Evolutionary conservation across 2,329 filamentous ascomycete species (phyloP), one percentile per base, ranked within the genome.

Genomic region (Neopestalotiopsis clavispora): DNA sequence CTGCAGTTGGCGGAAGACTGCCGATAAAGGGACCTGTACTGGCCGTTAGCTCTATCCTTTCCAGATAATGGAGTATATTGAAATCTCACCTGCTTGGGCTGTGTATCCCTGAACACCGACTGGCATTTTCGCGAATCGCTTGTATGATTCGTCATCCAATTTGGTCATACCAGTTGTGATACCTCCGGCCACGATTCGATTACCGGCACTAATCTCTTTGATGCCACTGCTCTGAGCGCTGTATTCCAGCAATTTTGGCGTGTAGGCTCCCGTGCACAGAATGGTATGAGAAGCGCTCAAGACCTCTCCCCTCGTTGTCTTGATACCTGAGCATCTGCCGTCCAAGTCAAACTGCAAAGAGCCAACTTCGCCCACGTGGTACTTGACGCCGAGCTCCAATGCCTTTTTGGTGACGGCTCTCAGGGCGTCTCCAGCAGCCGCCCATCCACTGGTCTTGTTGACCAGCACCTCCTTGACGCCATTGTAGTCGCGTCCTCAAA

Each of bases 371-470:
- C 84, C 86, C 0, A 81, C 81, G 10, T 89, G 82, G 68, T 91
- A 91, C 75, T 85, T 84, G 70, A 91, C 89, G 1, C 90, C 89
- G 6, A 88, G 76, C 61, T 84, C 81, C 4, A 91, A 72, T 17
- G 82, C 82, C 68, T 81, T 81, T 42, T 84, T 82, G 1, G 87
- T 90, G 9, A 90, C 82, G 1, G 85, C 86, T 65, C 81, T 77
- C 69, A 91, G 75, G 38, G 84, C 83, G 71, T 90, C 87, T 2
- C 86, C 87, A 1, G 90, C 89, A n/a, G 87, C 87, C 6, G 84
- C 89, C 87, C 88, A 91, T 1, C 89, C 89, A 75, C 88, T 89
- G 34, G 84, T 86, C 73, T 83, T 85, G 80, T 91, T 91, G 59
- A 91, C 79, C 14, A 90, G 80, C 2, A 91, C 87, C 72, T 89